phyloP scores from a whole-genome alignment of 306 rosid species.

The Medicago ruthenica region DNA sequence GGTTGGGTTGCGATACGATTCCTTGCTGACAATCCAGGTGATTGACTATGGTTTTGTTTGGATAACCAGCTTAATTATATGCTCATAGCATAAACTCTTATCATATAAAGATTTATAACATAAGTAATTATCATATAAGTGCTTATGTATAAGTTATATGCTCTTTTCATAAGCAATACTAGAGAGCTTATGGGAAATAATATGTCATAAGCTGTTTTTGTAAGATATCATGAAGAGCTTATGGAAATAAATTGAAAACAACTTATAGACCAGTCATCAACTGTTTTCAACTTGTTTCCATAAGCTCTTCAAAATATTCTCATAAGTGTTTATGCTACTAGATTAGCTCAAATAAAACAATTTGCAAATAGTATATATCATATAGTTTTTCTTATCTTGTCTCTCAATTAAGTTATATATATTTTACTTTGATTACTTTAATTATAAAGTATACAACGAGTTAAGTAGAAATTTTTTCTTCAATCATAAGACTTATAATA shows the following conservation, averaged over 20 bases:
- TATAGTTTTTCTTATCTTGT: background rate
- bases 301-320: background rate
- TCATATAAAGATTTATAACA: too few species aligned
- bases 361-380: background rate
- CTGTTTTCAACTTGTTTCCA: background rate
- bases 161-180: too few species aligned
- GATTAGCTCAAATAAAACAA: background rate
- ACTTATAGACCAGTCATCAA: background rate
- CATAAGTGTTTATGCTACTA: background rate
- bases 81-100: too few species aligned
- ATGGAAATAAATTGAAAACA: background rate
- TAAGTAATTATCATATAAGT: too few species aligned
- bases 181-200: background rate
- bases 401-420: background rate
- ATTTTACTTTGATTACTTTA: background rate
- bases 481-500: background rate
- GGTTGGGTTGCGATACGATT: slow-evolving; percentile 85
- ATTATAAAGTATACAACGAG: background rate
- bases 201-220: background rate
- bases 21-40: slow-evolving; percentile 80
- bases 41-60: background rate
- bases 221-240: background rate
- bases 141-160: too few species aligned
- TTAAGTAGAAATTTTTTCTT: too few species aligned
- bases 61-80: background rate